Evolutionary conservation across 305 asterid genomes (phyloP), one percentile per base, ranked within the genome.

Genomic region (Withania somnifera): DNA sequence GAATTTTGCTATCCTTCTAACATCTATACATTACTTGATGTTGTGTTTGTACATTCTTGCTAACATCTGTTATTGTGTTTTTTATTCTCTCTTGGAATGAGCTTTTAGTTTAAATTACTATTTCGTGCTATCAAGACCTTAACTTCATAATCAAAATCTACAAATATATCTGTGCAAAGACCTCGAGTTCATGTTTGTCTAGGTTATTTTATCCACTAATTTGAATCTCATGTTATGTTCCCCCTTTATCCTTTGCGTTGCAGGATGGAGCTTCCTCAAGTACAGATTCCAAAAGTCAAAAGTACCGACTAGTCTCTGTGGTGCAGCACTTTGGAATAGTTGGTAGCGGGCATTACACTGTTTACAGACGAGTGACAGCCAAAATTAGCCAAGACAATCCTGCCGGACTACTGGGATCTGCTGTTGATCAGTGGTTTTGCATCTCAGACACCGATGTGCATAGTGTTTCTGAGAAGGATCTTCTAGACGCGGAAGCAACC

Each of bases 311-410:
- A 11, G 92, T 90, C 68, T 93, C 99, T 7, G 97, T 92, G 8
- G 97, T 95, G 57, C 92, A 90, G 89, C 99, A 95, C 88, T 92
- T 85, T 47, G 99, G 99, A 56, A 84, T 75, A 47, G 91, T 90
- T 30, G 93, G 92, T 85, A 85, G 91, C 7, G 99, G 99, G 56
- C 99, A 95, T 86, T 95, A 95, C 91, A 92, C 87, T 5, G 95
- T 95, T 77, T 93, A 90, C 88, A 90, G 97, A 82, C 93, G 89
- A 87, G 97, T 88, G 80, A 86, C 78, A 5, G 89, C 88, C 30
- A 88, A 83, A 75, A 45, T 87, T 53, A 88, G 90, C 6, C 86
- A 87, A 36, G 96, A 89, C 24, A 91, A 89, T 82, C 87, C 91
- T 34, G 84, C 84, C 28, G 91, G 77, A 36, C 86, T 90, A 20